Evolutionary conservation across 1,284 basidiomycete species (phyloP).

Genomic region (Psilocybe mexicana): DNA sequence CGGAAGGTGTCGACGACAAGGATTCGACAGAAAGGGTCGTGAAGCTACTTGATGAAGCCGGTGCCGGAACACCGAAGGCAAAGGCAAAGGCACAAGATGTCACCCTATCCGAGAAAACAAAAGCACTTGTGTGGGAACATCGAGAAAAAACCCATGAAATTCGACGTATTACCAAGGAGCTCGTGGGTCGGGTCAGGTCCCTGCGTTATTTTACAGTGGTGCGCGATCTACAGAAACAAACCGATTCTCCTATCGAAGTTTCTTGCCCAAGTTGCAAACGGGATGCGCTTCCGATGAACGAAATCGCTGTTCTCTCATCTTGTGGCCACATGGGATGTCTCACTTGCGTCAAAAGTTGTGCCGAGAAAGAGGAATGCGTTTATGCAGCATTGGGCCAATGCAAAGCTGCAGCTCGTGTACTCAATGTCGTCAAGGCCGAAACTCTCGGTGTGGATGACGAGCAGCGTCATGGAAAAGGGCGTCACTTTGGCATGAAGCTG

Average conservation of each 20-base stretch:
- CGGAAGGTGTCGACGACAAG: slow-evolving; percentile 72
- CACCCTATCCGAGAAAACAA: slow-evolving; percentile 51
- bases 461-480: slow-evolving; percentile 68
- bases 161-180: slow-evolving; percentile 81
- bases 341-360: slow-evolving; percentile 69
- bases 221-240: slow-evolving; percentile 82
- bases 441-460: slow-evolving; percentile 84
- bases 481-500: slow-evolving; percentile 87
- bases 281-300: slow-evolving; percentile 57
- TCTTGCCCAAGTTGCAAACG: slow-evolving; percentile 63
- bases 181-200: slow-evolving; percentile 85
- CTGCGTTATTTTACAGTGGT: slow-evolving; percentile 90
- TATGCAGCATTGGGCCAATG: slow-evolving; percentile 69
- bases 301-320: slow-evolving; percentile 84
- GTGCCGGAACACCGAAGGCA: slow-evolving; percentile 46
- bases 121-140: slow-evolving; percentile 76
- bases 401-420: slow-evolving; percentile 67
- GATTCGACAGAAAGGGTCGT: slow-evolving; percentile 68
- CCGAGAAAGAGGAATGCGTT: slow-evolving; percentile 81
- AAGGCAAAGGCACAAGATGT: slow-evolving; percentile 61
- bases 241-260: slow-evolving; percentile 54
- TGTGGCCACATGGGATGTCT: slow-evolving; percentile 88
- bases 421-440: slow-evolving; percentile 82
- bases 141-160: slow-evolving; percentile 87
- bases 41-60: slow-evolving; percentile 62